Evolutionary conservation across 108 stramenopile species (phyloP), one percentile per base, ranked within the genome.

Genomic region (Nitzschia putrida): DNA sequence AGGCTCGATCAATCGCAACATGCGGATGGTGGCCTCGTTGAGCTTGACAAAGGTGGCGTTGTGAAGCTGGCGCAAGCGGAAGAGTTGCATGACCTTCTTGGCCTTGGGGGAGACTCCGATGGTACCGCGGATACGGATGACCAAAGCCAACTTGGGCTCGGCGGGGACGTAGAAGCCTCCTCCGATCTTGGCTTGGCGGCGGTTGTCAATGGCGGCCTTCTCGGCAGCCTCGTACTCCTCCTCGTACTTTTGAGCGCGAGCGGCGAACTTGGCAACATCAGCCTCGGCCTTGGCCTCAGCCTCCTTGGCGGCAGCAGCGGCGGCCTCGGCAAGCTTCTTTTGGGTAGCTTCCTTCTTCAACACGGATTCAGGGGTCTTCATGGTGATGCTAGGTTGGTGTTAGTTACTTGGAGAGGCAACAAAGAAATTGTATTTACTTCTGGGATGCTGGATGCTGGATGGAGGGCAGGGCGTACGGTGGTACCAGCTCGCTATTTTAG

Each of bases 21-120:
- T 98, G 61, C 98, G 97, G 68, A 97, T 80, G 81, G 99, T 98
- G 57, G 98, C 95, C 77, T 95, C 97, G 86, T 98, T 99, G 21
- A 99, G 88, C 77, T 90, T 94, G 67, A 99, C 97, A 83, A 99
- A 98, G 55, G 95, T 94, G 72, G 94, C 96, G 72, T 98, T 98
- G 97, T 99, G 93, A 82, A 99, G 88, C 90, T 99, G 99, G 74
- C 98, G 96, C 52, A 99, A 93, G 71, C 99, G 97, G 83, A 99
- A 96, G 37, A 99, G 91, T 74, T 97, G 99, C 84, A 99, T 88
- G 71, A 99, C 96, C 93, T 98, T 98, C 93, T 96, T 96, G 80
- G 93, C 94, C 96, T 99, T 99, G 82, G 99, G 99, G 53, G 95
- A 95, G 26, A 98, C 97, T 61, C 99, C 99, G 69, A 98, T 97